Conservation (phyloP, 169 alveolate genomes). For the Fabrea salina region DNA sequence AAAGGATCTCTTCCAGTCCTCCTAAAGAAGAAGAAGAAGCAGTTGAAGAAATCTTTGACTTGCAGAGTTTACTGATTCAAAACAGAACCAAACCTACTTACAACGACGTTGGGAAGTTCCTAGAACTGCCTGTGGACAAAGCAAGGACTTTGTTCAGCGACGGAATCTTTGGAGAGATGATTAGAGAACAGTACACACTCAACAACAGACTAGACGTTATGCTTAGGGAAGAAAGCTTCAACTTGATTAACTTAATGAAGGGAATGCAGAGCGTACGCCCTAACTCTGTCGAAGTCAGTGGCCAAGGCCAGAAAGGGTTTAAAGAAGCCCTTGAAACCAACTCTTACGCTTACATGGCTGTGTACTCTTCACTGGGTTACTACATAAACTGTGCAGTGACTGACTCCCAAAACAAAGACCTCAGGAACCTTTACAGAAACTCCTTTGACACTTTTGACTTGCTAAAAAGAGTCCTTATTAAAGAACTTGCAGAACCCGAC, state of each 20-base stretch:
- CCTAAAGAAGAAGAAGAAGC: neutral
- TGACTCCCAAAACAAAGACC: no score
- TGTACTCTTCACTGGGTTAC: no score
- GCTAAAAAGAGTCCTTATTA: no score
- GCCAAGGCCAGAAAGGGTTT: no score
- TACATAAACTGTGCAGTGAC: no score
- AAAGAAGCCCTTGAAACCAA: no score
- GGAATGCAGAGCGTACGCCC: neutral
- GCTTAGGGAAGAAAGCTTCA: neutral
- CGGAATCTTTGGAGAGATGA: conserved; percentile 14
- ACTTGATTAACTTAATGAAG: neutral
- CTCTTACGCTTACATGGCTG: no score
- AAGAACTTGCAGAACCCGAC: no score
- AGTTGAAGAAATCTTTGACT: neutral
- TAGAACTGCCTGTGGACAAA: neutral
- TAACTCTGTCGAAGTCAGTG: no score
- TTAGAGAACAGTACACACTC: neutral
- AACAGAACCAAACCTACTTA: neutral
- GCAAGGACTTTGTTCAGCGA: neutral
- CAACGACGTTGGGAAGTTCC: neutral
- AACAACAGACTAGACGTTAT: neutral
- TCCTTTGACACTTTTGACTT: no score
- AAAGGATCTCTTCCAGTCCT: neutral
- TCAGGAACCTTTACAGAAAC: no score
- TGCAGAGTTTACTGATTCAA: neutral